phyloP scores from a whole-genome alignment of 495 filamentous ascomycete species.

The Podospora australis region DNA sequence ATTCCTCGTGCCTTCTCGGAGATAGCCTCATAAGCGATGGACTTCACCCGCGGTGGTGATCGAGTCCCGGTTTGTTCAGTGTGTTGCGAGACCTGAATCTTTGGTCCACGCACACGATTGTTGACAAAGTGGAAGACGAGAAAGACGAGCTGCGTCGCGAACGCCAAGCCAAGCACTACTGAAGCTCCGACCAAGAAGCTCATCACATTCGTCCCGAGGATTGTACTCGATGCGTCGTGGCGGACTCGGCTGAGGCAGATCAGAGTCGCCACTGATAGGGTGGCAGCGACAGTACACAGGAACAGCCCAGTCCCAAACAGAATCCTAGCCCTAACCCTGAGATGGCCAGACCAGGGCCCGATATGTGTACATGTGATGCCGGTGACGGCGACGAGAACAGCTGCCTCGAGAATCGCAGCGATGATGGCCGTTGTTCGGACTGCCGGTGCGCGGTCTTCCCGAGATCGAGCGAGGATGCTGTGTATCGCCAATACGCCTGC shows the following conservation, averaged over 20 bases:
- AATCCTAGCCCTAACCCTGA: conserved; percentile 20
- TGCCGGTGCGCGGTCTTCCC: conserved; percentile 23
- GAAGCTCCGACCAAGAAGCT: conserved; percentile 34
- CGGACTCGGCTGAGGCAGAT: conserved; percentile 29
- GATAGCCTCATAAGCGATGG: conserved; percentile 37
- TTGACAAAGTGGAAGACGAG: conserved; percentile 32
- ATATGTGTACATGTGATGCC: conserved; percentile 23
- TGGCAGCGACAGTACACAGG: conserved; percentile 32
- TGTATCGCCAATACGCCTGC: conserved; percentile 34
- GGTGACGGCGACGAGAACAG: conserved; percentile 26
- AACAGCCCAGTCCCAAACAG: conserved; percentile 32
- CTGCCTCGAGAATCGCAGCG: conserved; percentile 28
- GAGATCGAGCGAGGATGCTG: conserved; percentile 33
- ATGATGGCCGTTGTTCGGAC: conserved; percentile 30
- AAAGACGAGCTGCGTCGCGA: conserved; percentile 35
- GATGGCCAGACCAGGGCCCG: conserved; percentile 12
- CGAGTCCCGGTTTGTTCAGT: conserved; percentile 25
- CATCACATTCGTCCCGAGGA: conserved; percentile 23
- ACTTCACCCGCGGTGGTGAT: conserved; percentile 31
- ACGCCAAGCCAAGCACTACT: conserved; percentile 34
- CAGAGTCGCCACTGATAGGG: conserved; percentile 32
- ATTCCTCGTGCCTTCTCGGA: conserved; percentile 19
- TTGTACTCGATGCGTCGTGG: conserved; percentile 19
- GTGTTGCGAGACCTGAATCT: conserved; percentile 18
- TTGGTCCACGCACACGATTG: conserved; percentile 19